These are phyloP conservation scores for Firmiana major DNA, from an alignment of 345 rosid genomes.

Conservation along the genomic window DNA sequence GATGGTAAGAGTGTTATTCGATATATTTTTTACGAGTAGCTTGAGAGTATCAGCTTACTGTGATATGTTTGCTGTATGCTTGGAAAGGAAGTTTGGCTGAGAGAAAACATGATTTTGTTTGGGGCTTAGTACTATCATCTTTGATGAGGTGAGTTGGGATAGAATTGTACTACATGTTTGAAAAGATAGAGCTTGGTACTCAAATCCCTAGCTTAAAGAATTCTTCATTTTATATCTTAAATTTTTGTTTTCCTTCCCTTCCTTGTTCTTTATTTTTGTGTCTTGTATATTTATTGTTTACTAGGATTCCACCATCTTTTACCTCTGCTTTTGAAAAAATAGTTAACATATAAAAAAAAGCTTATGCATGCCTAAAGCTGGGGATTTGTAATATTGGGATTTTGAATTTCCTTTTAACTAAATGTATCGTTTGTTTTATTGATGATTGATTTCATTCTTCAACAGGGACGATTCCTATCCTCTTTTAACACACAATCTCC, in stretches of 20 bases:
- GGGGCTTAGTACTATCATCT: background rate
- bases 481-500: constrained; percentile 77
- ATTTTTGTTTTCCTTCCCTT: background rate
- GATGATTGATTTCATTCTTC: constrained; percentile 17
- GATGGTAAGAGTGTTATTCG: background rate
- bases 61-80: background rate
- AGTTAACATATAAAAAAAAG: background rate
- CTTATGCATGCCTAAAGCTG: constrained; percentile 8
- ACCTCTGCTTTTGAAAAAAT: background rate
- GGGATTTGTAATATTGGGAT: background rate
- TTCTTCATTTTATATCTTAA: background rate
- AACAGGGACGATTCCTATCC: constrained; percentile 80
- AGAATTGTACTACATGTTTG: background rate
- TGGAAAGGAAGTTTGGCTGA: background rate
- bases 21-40: background rate
- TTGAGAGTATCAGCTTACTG: background rate
- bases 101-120: background rate
- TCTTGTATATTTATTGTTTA: background rate
- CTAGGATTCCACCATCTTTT: background rate
- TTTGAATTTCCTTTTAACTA: background rate
- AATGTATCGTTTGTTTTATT: constrained; percentile 7
- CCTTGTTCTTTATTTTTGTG: background rate
- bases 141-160: background rate
- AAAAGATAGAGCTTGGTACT: background rate
- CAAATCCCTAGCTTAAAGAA: background rate